Evolutionary conservation across 140 eudicot species (phyloP), one percentile per base, ranked within the genome.

Genomic region (Anethum foeniculum): DNA sequence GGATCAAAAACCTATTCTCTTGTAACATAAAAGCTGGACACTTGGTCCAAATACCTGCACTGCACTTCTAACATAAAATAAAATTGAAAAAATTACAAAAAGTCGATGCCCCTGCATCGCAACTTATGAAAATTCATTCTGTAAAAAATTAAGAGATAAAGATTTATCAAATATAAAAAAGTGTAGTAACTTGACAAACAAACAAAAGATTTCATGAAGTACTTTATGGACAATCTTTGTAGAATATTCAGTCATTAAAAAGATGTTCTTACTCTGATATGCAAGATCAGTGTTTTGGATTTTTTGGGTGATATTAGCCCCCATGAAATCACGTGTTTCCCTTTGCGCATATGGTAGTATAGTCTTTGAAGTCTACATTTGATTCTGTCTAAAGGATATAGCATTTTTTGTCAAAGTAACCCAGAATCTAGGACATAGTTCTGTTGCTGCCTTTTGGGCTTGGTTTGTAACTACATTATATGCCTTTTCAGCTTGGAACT

Each of bases 401-500:
- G 7, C 41, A 67, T 25, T 12, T 67, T 67, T 28, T 13, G 41
- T n/a, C 34, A 28, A 28, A 28, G 71, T n/a, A 2, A 27, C 46
- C 9, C n/a, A 12, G 10, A 69, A 32, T 32, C 34, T 11, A 38
- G 8, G 7, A 34, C 48, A 38, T 30, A 71, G 44, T 32, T 36
- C 48, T 36, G 46, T 36, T 38, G 47, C 48, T 30, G 25, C 44
- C n/a, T 38, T 36, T 71, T 19, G 11, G n/a, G 76, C 10, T 19
- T 38, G 12, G 44, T 71, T 38, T 71, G 25, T 71, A 19, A 71
- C 46, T 30, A 18, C 46, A 28, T 83, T 0, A 54, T 78, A 54
- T 83, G 77, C 38, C 77, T n/a, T 81, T 89, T 87, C 91, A 89
- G 93, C 88, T 89, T 15, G 87, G 86, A 39, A 77, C 91, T n/a